Percentiles rank a stretch among this genome's conserved stretches.
Evolutionary conservation across 2,329 filamentous ascomycete genomes (phyloP).

Genomic region (Monilinia laxa): DNA sequence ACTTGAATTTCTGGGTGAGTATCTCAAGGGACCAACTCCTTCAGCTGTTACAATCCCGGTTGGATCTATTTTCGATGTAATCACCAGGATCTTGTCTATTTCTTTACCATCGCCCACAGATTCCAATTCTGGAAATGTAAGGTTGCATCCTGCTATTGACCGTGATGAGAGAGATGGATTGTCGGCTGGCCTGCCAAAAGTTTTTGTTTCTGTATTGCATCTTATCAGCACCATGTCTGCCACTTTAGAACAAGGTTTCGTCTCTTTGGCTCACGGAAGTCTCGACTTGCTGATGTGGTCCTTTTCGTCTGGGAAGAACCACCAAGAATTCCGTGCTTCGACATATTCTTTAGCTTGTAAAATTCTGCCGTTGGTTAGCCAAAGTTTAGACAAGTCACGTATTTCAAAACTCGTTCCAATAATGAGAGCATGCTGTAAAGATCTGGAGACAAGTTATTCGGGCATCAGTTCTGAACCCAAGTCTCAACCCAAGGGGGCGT

Average conservation of each 20-base stretch:
- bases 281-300: constrained; percentile 72
- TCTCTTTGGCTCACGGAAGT: constrained; percentile 61
- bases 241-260: constrained; percentile 57
- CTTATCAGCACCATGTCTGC: constrained; percentile 58
- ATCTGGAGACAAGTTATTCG: constrained; percentile 57
- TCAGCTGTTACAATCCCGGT: constrained; percentile 65
- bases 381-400: constrained; percentile 63
- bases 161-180: constrained; percentile 81
- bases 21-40: constrained; percentile 64
- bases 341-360: constrained; percentile 59
- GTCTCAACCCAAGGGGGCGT: constrained; percentile 33
- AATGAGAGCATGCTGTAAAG: constrained; percentile 69
- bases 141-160: constrained; percentile 69
- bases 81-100: constrained; percentile 68
- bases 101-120: constrained; percentile 46
- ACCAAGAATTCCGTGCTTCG: constrained; percentile 55
- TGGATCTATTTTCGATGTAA: constrained; percentile 65
- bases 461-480: constrained; percentile 35
- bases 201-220: constrained; percentile 70
- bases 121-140: constrained; percentile 41
- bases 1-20: constrained; percentile 62
- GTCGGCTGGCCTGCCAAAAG: constrained; percentile 68
- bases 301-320: constrained; percentile 58
- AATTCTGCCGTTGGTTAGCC: constrained; percentile 55
- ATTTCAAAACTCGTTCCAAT: constrained; percentile 62